Evolutionary conservation across 2,329 filamentous ascomycete genomes (phyloP), one percentile per base, ranked within the genome.

Genomic region (Graphilbum ipis-grandicollis): DNA sequence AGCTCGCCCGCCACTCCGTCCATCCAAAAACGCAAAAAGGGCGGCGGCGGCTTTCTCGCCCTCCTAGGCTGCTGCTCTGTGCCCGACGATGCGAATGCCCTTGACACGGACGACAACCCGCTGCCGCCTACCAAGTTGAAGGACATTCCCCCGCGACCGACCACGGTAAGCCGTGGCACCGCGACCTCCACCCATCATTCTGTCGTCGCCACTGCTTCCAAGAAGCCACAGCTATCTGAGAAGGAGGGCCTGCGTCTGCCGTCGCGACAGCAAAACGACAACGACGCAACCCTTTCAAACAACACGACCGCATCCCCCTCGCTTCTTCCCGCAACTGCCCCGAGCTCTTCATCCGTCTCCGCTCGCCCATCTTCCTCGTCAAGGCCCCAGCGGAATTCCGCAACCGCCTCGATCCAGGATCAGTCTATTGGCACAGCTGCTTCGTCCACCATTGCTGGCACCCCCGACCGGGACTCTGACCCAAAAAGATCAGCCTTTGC

Each of bases 11-110:
- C 58, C 22, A 58, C 54, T 9, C 57, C 59, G 36, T 61, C 60
- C 34, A 54, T 59, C 26, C 57, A 62, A 40, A 29, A 37, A 30
- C 66, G 60, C 53, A 71, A 71, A 55, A 68, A 67, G 52, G 65
- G 62, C 50, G 62, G 57, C 37, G 65, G 67, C n/a, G 41, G 19
- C 39, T 53, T 75, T 33, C 53, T 74, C 26, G 60, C 69, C 19
- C 65, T 82, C 38, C 61, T 83, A 40, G 72, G 67, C 41, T 83
- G 78, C 58, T 82, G 78, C 52, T 65, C 63, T 38, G 65, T 72
- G 30, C 71, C 75, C 35, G 74, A 77, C 43, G 64, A 69, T 44
- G 64, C 66, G 14, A 67, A 71, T 43, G 51, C 56, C 6, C 56
- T 71, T 34, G 65, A 70, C 33, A 62, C 59, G 39, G 65, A 65